Percentiles rank a stretch among this genome's conserved stretches.
Conservation (phyloP, 1,139 yeast species). For the Taphrina sp. region DNA sequence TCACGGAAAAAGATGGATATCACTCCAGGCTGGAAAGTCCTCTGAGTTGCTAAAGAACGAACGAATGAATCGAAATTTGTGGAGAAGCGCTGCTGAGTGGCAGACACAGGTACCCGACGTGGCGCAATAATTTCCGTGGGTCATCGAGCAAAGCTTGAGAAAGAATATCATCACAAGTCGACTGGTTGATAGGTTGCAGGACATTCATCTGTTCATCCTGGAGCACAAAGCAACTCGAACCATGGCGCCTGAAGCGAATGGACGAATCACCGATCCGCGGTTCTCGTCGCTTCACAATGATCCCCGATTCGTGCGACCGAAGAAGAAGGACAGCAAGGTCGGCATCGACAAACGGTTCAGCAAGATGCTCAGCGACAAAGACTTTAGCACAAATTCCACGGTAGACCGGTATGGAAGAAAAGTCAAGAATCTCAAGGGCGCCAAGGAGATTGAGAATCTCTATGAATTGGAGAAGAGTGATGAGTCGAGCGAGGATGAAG, state of each 20-base stretch:
- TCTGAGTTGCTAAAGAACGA: no score
- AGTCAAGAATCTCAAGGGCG: constrained; percentile 48
- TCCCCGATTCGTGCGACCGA: constrained; percentile 81
- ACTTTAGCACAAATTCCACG: constrained; percentile 58
- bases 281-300: constrained; percentile 78
- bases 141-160: no score
- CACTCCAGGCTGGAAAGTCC: no score
- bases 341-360: constrained; percentile 85
- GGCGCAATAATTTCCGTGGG: constrained; percentile 14
- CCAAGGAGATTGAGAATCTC: constrained; percentile 62
- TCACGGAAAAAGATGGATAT: no score
- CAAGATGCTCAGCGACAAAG: constrained; percentile 59
- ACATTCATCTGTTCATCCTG: no score
- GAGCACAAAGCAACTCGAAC: no score
- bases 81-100: constrained; percentile 20
- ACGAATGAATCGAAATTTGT: no score
- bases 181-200: no score
- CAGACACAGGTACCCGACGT: constrained; percentile 13
- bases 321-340: constrained; percentile 63
- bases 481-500: constrained; percentile 41
- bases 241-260: not conserved
- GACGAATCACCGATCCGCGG: constrained; percentile 57
- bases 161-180: no score
- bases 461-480: constrained; percentile 51
- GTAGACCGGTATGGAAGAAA: constrained; percentile 88